A percentile compares a stretch with the other conserved stretches of the same genome.
These are phyloP conservation scores for Komagataella kurtzmanii DNA, from an alignment of 805 yeast species.

Conservation along the genomic window DNA sequence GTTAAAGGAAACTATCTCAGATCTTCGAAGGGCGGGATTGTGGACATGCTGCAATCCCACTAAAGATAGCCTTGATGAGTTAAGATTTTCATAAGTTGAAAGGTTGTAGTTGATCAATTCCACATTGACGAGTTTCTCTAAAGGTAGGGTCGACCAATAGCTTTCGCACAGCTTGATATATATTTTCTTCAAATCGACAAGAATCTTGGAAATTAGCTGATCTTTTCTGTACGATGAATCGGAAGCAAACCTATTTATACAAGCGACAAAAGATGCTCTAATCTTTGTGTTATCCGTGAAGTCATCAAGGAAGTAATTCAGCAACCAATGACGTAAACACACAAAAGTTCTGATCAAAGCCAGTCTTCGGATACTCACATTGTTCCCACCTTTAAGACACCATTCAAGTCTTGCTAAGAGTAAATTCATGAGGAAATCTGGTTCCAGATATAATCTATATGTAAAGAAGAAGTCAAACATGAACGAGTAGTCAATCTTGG, in stretches of 20 bases:
- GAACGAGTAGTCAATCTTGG: constrained; percentile 60
- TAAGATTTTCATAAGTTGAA: constrained; percentile 13
- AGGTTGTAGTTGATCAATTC: constrained; percentile 11
- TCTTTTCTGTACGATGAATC: constrained; percentile 7
- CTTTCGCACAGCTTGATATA: constrained; percentile 16
- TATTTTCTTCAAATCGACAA: constrained; percentile 19
- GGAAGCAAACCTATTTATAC: constrained; percentile 25
- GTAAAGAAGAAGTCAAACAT: constrained; percentile 81
- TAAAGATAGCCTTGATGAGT: constrained; percentile 19
- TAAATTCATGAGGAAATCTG: constrained; percentile 44
- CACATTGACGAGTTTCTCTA: constrained; percentile 8
- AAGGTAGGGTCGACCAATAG: constrained; percentile 17
- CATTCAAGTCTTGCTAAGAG: constrained; percentile 57
- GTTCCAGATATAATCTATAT: constrained; percentile 54
- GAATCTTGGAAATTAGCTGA: constrained; percentile 8
- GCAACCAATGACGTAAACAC: constrained; percentile 76
- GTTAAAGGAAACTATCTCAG: constrained; percentile 22
- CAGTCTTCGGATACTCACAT: constrained; percentile 19
- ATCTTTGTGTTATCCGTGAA: constrained; percentile 42
- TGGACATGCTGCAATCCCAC: constrained; percentile 22
- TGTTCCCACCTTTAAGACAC: constrained; percentile 28
- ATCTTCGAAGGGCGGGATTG: constrained; percentile 27
- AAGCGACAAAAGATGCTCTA: constrained; percentile 26
- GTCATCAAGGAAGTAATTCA: constrained; percentile 81
- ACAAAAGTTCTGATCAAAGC: constrained; percentile 76